Percentiles rank a stretch among this genome's conserved stretches.
Evolutionary conservation across 176 grass and related monocot species (phyloP).

Genomic region (Tillandsia fasciculata): DNA sequence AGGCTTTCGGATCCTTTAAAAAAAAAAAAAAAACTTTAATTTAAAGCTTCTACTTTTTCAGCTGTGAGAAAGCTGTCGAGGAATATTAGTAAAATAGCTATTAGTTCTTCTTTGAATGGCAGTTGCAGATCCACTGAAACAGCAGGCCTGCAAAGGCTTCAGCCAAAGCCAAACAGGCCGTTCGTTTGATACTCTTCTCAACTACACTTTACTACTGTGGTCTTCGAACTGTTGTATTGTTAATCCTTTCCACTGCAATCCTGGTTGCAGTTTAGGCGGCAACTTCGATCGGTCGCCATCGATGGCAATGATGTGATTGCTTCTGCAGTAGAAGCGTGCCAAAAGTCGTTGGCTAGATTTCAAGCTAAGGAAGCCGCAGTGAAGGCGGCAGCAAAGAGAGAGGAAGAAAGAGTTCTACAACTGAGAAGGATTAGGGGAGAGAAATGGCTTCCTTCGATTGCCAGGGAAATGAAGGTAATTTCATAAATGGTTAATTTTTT

Average conservation of each 20-base stretch:
- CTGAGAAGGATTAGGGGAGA: constrained; percentile 84
- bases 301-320: constrained; percentile 57
- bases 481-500: not conserved
- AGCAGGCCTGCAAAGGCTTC: no score
- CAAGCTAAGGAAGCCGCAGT: constrained; percentile 62
- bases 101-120: no score
- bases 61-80: no score
- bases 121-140: no score
- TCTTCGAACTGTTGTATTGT: not conserved
- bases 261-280: constrained; percentile 62
- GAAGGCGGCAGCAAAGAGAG: constrained; percentile 58
- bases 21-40: no score
- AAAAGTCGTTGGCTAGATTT: constrained; percentile 53
- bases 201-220: not conserved
- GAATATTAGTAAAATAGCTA: no score
- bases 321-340: constrained; percentile 48
- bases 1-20: no score
- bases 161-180: no score
- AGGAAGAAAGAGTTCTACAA: constrained; percentile 68
- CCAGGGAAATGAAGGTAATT: constrained; percentile 63
- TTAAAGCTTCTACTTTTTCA: no score
- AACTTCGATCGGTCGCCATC: constrained; percentile 55
- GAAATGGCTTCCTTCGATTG: constrained; percentile 97
- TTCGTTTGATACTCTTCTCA: not conserved
- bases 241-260: not conserved